phyloP scores from a whole-genome alignment of 768 basidiomycete species.

The Candolleomyces aberdarensis region DNA sequence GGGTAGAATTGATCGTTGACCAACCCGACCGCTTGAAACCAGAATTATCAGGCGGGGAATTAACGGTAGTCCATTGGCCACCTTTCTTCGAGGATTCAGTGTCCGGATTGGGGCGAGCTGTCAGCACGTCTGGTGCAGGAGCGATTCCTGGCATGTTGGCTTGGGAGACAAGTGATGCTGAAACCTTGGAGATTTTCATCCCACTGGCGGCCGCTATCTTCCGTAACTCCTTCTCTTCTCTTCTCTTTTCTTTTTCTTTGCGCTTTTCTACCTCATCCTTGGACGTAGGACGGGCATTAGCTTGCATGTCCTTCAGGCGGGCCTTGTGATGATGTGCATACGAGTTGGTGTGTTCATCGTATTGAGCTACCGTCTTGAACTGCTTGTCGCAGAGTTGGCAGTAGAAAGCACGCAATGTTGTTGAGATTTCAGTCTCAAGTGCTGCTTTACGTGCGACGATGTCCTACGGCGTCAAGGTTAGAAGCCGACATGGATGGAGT shows the following conservation, averaged over 20 bases:
- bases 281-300: slow-evolving; percentile 60
- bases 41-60: slow-evolving; percentile 18
- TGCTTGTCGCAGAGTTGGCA: slow-evolving; percentile 85
- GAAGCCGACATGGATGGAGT: background rate
- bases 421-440: slow-evolving; percentile 63
- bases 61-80: slow-evolving; percentile 48
- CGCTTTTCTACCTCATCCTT: slow-evolving; percentile 69
- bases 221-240: slow-evolving; percentile 81
- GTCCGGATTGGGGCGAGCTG: too few relatives aligned
- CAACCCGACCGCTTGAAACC: slow-evolving; percentile 48
- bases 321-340: slow-evolving; percentile 87
- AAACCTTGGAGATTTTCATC: slow-evolving; percentile 59
- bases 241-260: slow-evolving; percentile 82
- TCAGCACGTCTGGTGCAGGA: too few relatives aligned
- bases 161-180: slow-evolving; percentile 12
- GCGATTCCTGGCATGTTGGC: too few relatives aligned
- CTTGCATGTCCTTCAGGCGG: slow-evolving; percentile 80
- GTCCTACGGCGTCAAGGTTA: slow-evolving; percentile 40
- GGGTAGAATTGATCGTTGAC: slow-evolving; percentile 39
- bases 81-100: slow-evolving; percentile 30
- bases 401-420: slow-evolving; percentile 71
- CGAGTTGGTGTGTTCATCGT: slow-evolving; percentile 87
- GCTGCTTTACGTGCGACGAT: slow-evolving; percentile 61
- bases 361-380: slow-evolving; percentile 82
- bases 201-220: slow-evolving; percentile 83